These are phyloP conservation scores for Immersiporthe knoxdaviesiana DNA, from an alignment of 2,329 filamentous ascomycete species.

Conservation along the genomic window DNA sequence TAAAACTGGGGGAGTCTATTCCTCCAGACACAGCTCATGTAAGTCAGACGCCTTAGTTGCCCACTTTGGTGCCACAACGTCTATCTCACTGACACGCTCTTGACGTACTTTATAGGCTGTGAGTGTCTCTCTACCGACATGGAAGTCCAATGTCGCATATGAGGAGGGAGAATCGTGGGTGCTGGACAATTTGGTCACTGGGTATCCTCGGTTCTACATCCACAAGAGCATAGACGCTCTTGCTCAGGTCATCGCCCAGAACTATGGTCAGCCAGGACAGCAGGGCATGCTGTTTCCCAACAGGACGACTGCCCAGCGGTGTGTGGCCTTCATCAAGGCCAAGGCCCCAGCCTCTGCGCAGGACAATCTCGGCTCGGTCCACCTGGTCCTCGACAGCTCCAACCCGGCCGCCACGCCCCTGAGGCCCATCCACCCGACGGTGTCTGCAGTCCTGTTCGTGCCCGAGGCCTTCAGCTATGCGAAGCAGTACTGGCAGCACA, in stretches of 20 bases:
- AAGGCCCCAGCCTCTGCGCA: constrained; percentile 57
- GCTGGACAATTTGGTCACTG: constrained; percentile 80
- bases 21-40: constrained; percentile 80
- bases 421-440: constrained; percentile 58
- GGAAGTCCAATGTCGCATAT: constrained; percentile 88
- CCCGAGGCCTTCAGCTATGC: constrained; percentile 69
- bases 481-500: constrained; percentile 98
- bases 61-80: background rate
- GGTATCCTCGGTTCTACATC: constrained; percentile 94
- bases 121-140: constrained; percentile 93
- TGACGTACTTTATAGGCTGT: constrained; percentile 66
- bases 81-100: constrained; percentile 7
- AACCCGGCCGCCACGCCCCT: constrained; percentile 56
- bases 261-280: constrained; percentile 64
- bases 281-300: constrained; percentile 86
- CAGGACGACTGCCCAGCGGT: constrained; percentile 68
- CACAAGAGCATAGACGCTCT: constrained; percentile 81
- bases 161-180: constrained; percentile 92
- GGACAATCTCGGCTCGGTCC: constrained; percentile 57
- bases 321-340: constrained; percentile 70
- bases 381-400: constrained; percentile 65
- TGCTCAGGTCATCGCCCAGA: constrained; percentile 66
- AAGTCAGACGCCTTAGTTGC: constrained; percentile 42
- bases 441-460: constrained; percentile 74
- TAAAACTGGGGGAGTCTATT: constrained; percentile 70